Base-by-base conservation (phyloP, 805 yeast species). In the Spathaspora girioi region DNA sequence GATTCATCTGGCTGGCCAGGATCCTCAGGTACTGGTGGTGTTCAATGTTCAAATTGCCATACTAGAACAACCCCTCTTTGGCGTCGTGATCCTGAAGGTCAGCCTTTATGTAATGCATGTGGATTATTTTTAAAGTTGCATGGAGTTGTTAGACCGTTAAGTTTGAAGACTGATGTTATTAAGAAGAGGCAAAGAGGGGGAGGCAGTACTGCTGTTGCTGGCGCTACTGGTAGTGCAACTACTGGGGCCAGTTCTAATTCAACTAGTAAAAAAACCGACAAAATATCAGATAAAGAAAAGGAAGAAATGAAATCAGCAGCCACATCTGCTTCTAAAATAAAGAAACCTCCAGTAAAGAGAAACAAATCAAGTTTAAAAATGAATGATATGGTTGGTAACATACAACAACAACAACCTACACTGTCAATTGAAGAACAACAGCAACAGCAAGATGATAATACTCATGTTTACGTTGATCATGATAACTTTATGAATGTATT, bases 51-150 rank as follows among this genome's bases (percentile, higher is more conserved):
- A 50, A 82, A 82, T 64, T 82, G 87, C 61, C 78, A 80, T 45
- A 82, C 87, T 0, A 62, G 75, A 2, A 82, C 80, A 52, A 82
- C 87, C 0, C 87, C 87, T 0, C 67, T 82, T 20, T 82, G 87
- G 87, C 66, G 87, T 44, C 74, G 81, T 59, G 84, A 82, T 59
- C 77, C 83, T 6, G 71, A 66, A 26, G 87, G 87, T 1, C 79
- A 81, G 54, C 81, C 86, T 2, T 67, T 82, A 5, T 82, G 87
- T 61, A 82, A 82, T 59, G 87, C 87, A 0, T 82, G 87, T 67
- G 87, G 87, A 0, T 67, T 82, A 19, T 82, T 82, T 59, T 73
- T 77, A 49, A 82, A 82, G 58, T 64, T 82, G 17, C 87, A 82
- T 58, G 87, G 87, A 15, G 79, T 86, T 2, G 80, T 80, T 62